These are phyloP conservation scores for Cyberlindnera maclurae DNA, from an alignment of 805 yeast genomes.

Conservation along the genomic window DNA sequence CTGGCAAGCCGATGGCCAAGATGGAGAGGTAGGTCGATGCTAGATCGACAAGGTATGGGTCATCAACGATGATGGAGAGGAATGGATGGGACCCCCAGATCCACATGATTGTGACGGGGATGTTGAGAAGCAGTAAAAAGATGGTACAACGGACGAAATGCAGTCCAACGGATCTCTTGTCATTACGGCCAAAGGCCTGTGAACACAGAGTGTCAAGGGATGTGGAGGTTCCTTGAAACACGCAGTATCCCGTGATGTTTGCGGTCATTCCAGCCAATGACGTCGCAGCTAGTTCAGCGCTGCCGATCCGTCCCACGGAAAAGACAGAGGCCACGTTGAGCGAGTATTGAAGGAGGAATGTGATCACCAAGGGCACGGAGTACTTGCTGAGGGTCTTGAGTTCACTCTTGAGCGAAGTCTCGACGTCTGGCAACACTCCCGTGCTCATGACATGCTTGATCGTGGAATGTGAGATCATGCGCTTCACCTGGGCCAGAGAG, in stretches of 20 bases:
- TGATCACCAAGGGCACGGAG: conserved; percentile 58
- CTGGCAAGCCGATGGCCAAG: conserved; percentile 62
- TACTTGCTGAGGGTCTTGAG: conserved; percentile 32
- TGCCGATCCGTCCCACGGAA: conserved; percentile 69
- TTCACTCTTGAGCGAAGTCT: conserved; percentile 32
- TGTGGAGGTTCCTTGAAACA: conserved; percentile 73
- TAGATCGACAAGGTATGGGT: conserved; percentile 36
- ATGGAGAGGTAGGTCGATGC: conserved; percentile 55
- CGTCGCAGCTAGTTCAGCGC: conserved; percentile 66
- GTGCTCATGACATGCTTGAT: conserved; percentile 20
- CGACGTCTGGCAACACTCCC: conserved; percentile 20
- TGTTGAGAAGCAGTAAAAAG: conserved; percentile 44
- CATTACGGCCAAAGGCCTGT: conserved; percentile 68
- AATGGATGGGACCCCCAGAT: conserved; percentile 45
- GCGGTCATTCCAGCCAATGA: conserved; percentile 74
- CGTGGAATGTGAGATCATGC: conserved; percentile 21
- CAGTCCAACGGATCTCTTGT: conserved; percentile 58
- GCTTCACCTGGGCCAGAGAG: conserved; percentile 21
- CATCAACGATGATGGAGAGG: conserved; percentile 38
- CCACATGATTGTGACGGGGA: conserved; percentile 60
- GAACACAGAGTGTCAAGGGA: conserved; percentile 73
- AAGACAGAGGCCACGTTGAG: conserved; percentile 71
- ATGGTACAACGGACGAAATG: conserved; percentile 62
- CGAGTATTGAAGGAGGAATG: conserved; percentile 66
- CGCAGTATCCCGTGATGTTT: conserved; percentile 66